phyloP scores from a whole-genome alignment of 106 monocot species.

The Dendrobium nobile region DNA sequence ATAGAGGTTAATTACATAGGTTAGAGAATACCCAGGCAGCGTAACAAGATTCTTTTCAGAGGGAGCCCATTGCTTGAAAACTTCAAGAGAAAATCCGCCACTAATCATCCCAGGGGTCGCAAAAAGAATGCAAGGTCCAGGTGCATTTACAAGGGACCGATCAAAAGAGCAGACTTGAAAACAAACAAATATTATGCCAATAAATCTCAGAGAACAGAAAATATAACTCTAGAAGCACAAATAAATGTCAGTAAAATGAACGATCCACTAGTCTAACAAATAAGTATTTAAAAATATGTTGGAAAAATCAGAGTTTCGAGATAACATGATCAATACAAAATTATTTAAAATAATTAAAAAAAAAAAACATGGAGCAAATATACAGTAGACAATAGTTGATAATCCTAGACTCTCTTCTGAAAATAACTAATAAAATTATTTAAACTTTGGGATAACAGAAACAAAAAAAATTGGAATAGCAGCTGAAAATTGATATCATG shows the following conservation, averaged over 20 bases:
- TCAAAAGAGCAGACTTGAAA: conserved; percentile 60
- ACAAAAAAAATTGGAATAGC: not conserved
- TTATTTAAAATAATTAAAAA: not conserved
- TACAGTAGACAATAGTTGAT: not conserved
- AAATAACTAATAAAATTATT: not conserved
- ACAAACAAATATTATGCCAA: not conserved
- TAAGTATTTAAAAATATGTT: not conserved
- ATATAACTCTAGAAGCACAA: not conserved
- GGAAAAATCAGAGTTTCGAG: not conserved
- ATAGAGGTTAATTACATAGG: conserved; percentile 2
- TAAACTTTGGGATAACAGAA: not conserved
- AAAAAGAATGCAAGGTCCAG: conserved; percentile 95
- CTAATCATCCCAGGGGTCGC: conserved; percentile 99
- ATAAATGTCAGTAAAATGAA: not conserved
- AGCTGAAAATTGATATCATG: not conserved
- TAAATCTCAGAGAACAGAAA: not conserved
- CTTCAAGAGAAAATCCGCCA: conserved; percentile 98
- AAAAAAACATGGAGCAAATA: not conserved
- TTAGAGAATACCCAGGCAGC: conserved; percentile 60
- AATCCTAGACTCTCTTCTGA: not conserved
- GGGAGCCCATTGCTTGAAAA: conserved; percentile 97
- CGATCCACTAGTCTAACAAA: not conserved
- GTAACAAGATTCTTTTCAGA: conserved; percentile 86
- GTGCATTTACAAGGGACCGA: conserved; percentile 67
- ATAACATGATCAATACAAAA: not conserved